Evolutionary conservation across 2,329 filamentous ascomycete genomes (phyloP), one percentile per base, ranked within the genome.

Genomic region (Sclerotinia nivalis): DNA sequence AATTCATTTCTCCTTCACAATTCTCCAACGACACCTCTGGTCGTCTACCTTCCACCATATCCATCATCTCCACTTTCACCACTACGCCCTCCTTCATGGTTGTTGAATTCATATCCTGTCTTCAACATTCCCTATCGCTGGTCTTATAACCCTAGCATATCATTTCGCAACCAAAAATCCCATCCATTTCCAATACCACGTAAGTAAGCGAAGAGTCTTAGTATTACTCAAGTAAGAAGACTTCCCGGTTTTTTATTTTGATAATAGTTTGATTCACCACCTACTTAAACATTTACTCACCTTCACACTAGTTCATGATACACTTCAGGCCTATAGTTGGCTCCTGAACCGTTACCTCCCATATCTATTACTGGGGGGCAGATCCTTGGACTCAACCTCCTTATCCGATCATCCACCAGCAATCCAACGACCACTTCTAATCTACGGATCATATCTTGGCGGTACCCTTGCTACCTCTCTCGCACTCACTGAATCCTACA

Each of bases 81-180:
- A 72, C 75, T n/a, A 12, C 70, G 78, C 84, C 13, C 84, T 84
- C 69, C 79, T 84, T 77, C 45, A 45, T 69, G 45, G 43, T 34
- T 69, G 15, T 54, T 69, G 37, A 62, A 37, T n/a, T 50, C 59
- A 34, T 69, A 64, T 47, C 82, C 86, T 1, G 82, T 86, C 0
- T 86, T 83, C 8, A 83, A 83, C 69, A 86, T 90, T 75, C 85
- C 88, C 75, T 90, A 89, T 76, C 82, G 87, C 22, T 90, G 88
- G 88, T 74, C 75, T 40, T 54, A 74, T 73, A 52, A 66, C 64
- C 40, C 75, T 54, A 64, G n/a, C 15, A 61, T 45, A 61, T 59
- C 58, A 58, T 52, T 55, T 56, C 55, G 45, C 25, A 40, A 47
- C 18, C 7, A n/a, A 47, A 55, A 45, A 45, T 64, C 49, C 12